These are phyloP conservation scores for Penicillium sp. DNA, from an alignment of 2,329 filamentous ascomycete species.

Conservation along the genomic window DNA sequence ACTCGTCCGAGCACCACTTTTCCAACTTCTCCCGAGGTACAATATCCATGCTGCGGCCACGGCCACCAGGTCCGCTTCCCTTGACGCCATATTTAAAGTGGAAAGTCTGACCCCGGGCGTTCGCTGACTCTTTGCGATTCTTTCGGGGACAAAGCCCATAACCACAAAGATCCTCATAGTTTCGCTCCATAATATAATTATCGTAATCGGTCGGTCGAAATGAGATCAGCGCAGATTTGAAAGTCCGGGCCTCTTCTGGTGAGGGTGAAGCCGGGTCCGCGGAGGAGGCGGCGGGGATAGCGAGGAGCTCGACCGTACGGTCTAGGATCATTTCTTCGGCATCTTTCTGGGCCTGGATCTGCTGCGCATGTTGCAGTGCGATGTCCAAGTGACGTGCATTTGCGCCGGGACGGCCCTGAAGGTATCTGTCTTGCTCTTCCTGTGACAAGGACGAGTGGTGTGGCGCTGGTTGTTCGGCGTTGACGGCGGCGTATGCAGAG, in stretches of 20 bases:
- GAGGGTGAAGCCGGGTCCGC: conserved; percentile 56
- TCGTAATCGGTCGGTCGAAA: conserved; percentile 92
- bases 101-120: conserved; percentile 59
- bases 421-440: conserved; percentile 25
- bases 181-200: conserved; percentile 83
- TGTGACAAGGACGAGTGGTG: conserved; percentile 27
- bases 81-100: conserved; percentile 63
- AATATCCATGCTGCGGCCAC: conserved; percentile 61
- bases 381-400: conserved; percentile 55
- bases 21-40: conserved; percentile 72
- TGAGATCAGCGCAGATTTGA: conserved; percentile 65
- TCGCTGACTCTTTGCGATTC: conserved; percentile 57
- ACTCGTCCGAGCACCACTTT: conserved; percentile 82
- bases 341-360: conserved; percentile 79
- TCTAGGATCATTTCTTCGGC: conserved; percentile 73
- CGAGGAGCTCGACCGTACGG: conserved; percentile 70
- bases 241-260: conserved; percentile 60
- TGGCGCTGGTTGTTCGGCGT: conserved; percentile 43
- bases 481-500: conserved; percentile 41
- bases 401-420: conserved; percentile 40
- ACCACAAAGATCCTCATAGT: conserved; percentile 77
- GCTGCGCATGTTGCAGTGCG: conserved; percentile 77
- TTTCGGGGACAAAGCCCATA: conserved; percentile 74
- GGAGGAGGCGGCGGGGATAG: conserved; percentile 55
- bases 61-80: conserved; percentile 45